Evolutionary conservation across 352 stramenopile species (phyloP).

Genomic region (Pythium rhizo-oryzae): DNA sequence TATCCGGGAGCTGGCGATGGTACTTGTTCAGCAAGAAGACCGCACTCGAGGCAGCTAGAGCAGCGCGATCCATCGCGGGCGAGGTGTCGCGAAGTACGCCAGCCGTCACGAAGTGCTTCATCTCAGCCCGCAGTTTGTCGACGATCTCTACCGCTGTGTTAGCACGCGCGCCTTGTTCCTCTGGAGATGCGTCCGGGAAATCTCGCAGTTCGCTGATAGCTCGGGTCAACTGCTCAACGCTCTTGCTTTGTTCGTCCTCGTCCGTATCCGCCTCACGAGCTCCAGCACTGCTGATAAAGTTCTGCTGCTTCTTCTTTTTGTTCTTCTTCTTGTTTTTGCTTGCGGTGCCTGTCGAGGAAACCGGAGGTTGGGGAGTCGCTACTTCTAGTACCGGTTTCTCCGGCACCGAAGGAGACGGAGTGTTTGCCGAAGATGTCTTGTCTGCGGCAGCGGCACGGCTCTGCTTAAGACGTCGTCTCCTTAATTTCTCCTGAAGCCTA

Average conservation of each 20-base stretch:
- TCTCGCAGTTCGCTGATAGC: constrained; percentile 1
- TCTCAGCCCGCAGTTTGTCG: background rate
- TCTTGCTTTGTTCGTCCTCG: background rate
- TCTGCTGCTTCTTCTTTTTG: constrained; percentile 34
- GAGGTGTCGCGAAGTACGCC: background rate
- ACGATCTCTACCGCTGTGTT: constrained; percentile 16
- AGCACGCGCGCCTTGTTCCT: too few species aligned
- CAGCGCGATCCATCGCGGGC: background rate
- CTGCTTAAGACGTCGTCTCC: background rate
- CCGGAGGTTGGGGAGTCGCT: background rate
- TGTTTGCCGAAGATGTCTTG: too few species aligned
- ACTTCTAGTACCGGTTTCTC: constrained; percentile 2
- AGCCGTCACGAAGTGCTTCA: background rate
- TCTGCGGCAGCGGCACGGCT: constrained; percentile 3
- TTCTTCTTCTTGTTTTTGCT: constrained; percentile 34
- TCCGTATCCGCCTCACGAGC: background rate
- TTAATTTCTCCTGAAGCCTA: background rate
- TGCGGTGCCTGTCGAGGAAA: too few species aligned
- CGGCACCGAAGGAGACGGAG: too few species aligned
- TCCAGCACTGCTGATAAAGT: background rate
- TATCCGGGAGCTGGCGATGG: constrained; percentile 6
- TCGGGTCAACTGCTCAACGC: constrained; percentile 4
- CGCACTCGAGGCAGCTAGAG: too few species aligned
- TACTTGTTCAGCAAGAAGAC: constrained; percentile 15
- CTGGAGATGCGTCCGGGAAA: background rate